A percentile compares a stretch with the other conserved stretches of the same genome.
These are phyloP conservation scores for Hansfordia pulvinata DNA, from an alignment of 2,329 filamentous ascomycete species.

Conservation along the genomic window DNA sequence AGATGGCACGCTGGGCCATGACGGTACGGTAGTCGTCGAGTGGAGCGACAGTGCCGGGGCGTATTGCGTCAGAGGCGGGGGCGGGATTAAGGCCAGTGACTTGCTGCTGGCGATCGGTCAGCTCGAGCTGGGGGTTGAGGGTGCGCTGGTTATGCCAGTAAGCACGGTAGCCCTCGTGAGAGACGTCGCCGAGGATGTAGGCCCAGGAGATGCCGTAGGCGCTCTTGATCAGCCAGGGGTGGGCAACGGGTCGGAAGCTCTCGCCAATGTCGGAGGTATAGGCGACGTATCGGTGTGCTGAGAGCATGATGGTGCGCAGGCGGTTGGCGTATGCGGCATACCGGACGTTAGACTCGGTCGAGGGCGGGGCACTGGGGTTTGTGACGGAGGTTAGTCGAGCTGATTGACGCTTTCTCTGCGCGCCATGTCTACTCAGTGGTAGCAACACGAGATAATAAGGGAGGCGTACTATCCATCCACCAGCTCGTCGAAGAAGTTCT, in stretches of 20 bases:
- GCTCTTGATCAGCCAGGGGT: slow-evolving; percentile 64
- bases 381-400: slow-evolving; percentile 5
- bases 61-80: slow-evolving; percentile 12
- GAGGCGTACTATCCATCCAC: slow-evolving; percentile 62
- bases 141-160: slow-evolving; percentile 75
- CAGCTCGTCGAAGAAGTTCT: slow-evolving; percentile 64
- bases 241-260: slow-evolving; percentile 84
- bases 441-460: slow-evolving; percentile 1
- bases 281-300: slow-evolving; percentile 88
- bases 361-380: slow-evolving; percentile 49
- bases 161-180: slow-evolving; percentile 88
- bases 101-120: slow-evolving; percentile 34
- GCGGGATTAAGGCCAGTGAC: slow-evolving; percentile 27
- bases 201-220: slow-evolving; percentile 90
- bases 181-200: slow-evolving; percentile 82
- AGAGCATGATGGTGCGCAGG: slow-evolving; percentile 73
- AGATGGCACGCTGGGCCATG: slow-evolving; percentile 81
- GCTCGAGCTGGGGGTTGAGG: slow-evolving; percentile 51
- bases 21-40: slow-evolving; percentile 85
- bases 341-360: slow-evolving; percentile 72
- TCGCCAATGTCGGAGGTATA: slow-evolving; percentile 97
- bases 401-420: slow-evolving; percentile 3
- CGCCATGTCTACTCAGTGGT: not conserved
- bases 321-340: slow-evolving; percentile 89
- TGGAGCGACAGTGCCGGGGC: slow-evolving; percentile 40